Evolutionary conservation across 2,329 filamentous ascomycete species (phyloP), one percentile per base, ranked within the genome.

Genomic region (Aureobasidium sp.): DNA sequence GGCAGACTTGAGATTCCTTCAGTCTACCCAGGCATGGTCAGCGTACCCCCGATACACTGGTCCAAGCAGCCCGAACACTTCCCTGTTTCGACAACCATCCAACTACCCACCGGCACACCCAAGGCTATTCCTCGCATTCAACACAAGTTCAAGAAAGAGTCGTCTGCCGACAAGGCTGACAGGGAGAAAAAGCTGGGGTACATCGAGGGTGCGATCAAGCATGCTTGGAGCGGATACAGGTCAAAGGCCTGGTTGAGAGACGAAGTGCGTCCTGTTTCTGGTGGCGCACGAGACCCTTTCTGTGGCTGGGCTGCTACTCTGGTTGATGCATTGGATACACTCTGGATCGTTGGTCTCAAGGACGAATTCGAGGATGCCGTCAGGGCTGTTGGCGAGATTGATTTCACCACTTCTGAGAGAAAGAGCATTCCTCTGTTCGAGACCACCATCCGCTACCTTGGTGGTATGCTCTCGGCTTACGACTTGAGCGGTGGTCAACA

Each of bases 231-330:
- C 4, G 90, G 89, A 39, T 97, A 97, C 76, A 88, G 83, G 70
- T 79, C 85, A 64, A 81, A 86, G 68, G 93, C 92, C 12, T 94
- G 90, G 85, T 83, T 86, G 64, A 89, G 95, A 67, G 94, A 97
- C 70, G 94, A 97, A 76, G 76, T 97, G 17, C 81, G 77, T 48
- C 94, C 94, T 1, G 78, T 93, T 11, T 82, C 84, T 33, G 86
- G 86, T 57, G 77, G 76, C 15, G 84, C 79, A 66, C 83, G 84
- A 19, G 89, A 97, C 70, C 90, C 91, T 0, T 97, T 97, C 73
- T 93, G 91, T 70, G 90, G 89, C 54, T 96, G 91, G 91, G 89
- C 89, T 19, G 91, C 91, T 17, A 95, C 91, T 0, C 72, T 96
- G 64, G 89, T 96, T 5, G 91, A 96, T 76, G 79, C 84, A 1